Base-by-base conservation (phyloP, 805 yeast genomes). In the Candida silvicultrix region DNA sequence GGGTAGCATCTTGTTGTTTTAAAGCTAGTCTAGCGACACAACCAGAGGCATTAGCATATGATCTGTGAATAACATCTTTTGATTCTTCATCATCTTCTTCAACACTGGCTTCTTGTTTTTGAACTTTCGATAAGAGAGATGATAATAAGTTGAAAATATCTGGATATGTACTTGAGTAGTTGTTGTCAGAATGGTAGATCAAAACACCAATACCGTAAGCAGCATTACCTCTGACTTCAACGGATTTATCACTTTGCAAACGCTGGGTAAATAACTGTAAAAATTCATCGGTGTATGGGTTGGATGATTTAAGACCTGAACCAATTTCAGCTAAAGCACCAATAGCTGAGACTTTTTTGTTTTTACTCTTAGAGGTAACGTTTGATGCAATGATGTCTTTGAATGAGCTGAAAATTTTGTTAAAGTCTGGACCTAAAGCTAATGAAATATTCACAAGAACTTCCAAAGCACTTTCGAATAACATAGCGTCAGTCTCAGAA, bases 181-280 rank as follows among this genome's bases (percentile, higher is more conserved):
- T 49, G 20, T 51, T 55, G 16, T 65, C 50, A 25, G 82, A 70
- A 47, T 75, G 57, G 57, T 73, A 70, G 41, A 76, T 65, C 49
- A 89, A 67, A 49, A 89, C 67, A 57, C 99, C 99, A 55, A 87
- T 81, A 73, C 98, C 99, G 64, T 89, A 94, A 16, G 97, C 97
- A 44, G 97, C 92, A 57, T 89, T 87, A 57, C 96, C 90, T 68
- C 92, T 85, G 48, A 89, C 97, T 62, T 89, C 96, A 51, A 86
- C 72, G 15, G 94, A 84, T 59, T 80, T 80, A 63, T 85, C 89
- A 60, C 81, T 80, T 46, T 84, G 75, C 50, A 92, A 73, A 53
- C 84, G 81, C 49, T 79, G 74, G 43, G 77, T 71, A 62, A 94
- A 84, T 36, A 83, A 71, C 62, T 82, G 80, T 58, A 89, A 69